Evolutionary conservation across 768 basidiomycete species (phyloP).

Genomic region (Lactarius evosmus): DNA sequence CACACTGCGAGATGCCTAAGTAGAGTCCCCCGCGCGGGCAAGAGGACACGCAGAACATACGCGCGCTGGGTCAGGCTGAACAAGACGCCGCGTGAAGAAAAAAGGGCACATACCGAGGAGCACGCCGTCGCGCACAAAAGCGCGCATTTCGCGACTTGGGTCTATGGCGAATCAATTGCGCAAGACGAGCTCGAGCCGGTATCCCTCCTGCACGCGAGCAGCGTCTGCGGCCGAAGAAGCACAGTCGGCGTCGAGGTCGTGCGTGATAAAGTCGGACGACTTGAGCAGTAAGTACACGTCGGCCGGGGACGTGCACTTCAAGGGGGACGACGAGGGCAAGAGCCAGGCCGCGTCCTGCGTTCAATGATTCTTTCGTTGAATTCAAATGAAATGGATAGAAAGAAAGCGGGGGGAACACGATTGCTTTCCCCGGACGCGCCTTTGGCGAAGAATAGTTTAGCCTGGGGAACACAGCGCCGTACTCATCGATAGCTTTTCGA

Average conservation of each 20-base stretch:
- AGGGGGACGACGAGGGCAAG: constrained; percentile 73
- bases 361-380: not conserved
- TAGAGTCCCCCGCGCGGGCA: too few species aligned
- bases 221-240: too few species aligned
- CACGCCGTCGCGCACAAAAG: constrained; percentile 74
- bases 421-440: constrained; percentile 41
- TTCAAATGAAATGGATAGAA: constrained; percentile 3
- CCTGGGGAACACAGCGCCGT: constrained; percentile 90
- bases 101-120: constrained; percentile 61
- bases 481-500: constrained; percentile 56
- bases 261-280: constrained; percentile 84
- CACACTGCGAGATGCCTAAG: constrained; percentile 81
- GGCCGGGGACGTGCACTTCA: constrained; percentile 82
- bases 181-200: constrained; percentile 79
- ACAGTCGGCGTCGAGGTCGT: constrained; percentile 53
- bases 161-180: constrained; percentile 90
- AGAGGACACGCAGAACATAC: not conserved
- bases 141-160: constrained; percentile 79
- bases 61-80: not conserved
- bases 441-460: constrained; percentile 95
- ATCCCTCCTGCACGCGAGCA: constrained; percentile 33
- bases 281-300: constrained; percentile 93
- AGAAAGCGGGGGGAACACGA: too few species aligned
- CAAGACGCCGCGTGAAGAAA: not conserved
- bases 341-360: constrained; percentile 91